phyloP scores from a whole-genome alignment of 139 green algal genomes.

The Closterium sp. region DNA sequence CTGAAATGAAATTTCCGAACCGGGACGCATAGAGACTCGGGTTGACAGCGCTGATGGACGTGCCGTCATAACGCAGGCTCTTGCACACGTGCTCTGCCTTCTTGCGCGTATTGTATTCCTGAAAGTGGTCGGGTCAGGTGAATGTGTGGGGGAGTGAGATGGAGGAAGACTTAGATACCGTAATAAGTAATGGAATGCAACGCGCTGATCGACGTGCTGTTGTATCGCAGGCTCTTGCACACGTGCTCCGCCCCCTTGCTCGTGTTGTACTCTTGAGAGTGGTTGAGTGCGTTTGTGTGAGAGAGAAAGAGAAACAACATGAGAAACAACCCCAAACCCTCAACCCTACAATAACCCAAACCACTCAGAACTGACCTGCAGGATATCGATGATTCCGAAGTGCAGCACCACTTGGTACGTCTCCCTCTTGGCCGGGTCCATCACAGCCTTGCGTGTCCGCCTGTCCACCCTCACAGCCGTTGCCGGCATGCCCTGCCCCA shows the following conservation, averaged over 20 bases:
- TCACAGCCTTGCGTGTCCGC: not conserved
- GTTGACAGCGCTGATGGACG: slow-evolving; percentile 24
- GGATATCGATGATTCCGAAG: slow-evolving; percentile 89
- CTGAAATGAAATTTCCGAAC: slow-evolving; percentile 17
- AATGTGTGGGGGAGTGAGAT: too few relatives aligned
- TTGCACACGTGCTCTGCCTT: slow-evolving; percentile 7
- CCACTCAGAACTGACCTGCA: slow-evolving; percentile 60
- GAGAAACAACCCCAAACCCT: too few relatives aligned
- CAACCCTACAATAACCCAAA: not conserved
- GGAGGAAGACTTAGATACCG: too few relatives aligned
- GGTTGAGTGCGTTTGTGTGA: not conserved
- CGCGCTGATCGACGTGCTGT: slow-evolving; percentile 75
- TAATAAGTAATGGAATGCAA: too few relatives aligned
- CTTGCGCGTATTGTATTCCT: slow-evolving; percentile 17
- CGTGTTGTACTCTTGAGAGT: slow-evolving; percentile 82
- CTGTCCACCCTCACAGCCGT: slow-evolving; percentile 8
- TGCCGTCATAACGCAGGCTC: slow-evolving; percentile 3
- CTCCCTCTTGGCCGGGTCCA: not conserved
- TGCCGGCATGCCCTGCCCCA: not conserved
- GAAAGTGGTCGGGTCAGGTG: not conserved
- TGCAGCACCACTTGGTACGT: slow-evolving; percentile 70
- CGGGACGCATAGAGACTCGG: slow-evolving; percentile 5
- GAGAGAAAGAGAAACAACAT: not conserved
- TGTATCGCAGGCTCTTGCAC: slow-evolving; percentile 76
- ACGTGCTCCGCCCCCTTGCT: slow-evolving; percentile 81